Evolutionary conservation across 2,329 filamentous ascomycete species (phyloP).

Genomic region (Cordyceps farinosa): DNA sequence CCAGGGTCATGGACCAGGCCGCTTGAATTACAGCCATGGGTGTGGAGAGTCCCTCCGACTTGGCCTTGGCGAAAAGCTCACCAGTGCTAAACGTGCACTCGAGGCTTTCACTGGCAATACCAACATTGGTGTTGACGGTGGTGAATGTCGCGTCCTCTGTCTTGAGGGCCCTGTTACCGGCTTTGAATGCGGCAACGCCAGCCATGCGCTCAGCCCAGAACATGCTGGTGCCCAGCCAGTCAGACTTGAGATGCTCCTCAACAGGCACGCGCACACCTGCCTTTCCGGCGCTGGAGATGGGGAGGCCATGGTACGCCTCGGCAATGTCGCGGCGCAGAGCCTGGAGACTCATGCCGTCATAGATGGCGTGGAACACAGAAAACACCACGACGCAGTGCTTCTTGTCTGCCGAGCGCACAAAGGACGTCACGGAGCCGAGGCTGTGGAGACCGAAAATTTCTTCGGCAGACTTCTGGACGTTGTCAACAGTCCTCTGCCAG

Average conservation of each 20-base stretch:
- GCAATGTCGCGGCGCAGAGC: slow-evolving; percentile 13
- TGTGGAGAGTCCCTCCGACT: slow-evolving; percentile 12
- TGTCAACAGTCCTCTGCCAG: slow-evolving; percentile 13
- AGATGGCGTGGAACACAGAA: slow-evolving; percentile 34
- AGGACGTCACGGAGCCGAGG: slow-evolving; percentile 12
- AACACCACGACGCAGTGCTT: slow-evolving; percentile 27
- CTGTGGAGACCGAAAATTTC: slow-evolving; percentile 16
- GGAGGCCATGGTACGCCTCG: slow-evolving; percentile 15
- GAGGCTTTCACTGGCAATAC: slow-evolving; percentile 16
- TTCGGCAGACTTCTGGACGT: slow-evolving; percentile 16
- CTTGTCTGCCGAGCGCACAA: slow-evolving; percentile 13
- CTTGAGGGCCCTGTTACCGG: background rate
- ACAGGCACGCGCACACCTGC: slow-evolving; percentile 13
- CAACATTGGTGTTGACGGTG: slow-evolving; percentile 7
- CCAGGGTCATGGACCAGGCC: slow-evolving; percentile 19
- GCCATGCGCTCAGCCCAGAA: slow-evolving; percentile 18
- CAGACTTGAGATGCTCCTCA: slow-evolving; percentile 15
- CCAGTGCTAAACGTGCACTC: slow-evolving; percentile 12
- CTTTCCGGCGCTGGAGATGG: slow-evolving; percentile 16
- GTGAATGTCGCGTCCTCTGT: background rate
- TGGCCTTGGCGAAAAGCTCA: slow-evolving; percentile 14
- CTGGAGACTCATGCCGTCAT: slow-evolving; percentile 17
- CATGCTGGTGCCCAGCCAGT: slow-evolving; percentile 19
- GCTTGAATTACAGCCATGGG: slow-evolving; percentile 17
- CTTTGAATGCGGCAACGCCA: slow-evolving; percentile 11